Evolutionary conservation across 495 filamentous ascomycete genomes (phyloP), one percentile per base, ranked within the genome.

Genomic region (Sabuloglossum arenarium): DNA sequence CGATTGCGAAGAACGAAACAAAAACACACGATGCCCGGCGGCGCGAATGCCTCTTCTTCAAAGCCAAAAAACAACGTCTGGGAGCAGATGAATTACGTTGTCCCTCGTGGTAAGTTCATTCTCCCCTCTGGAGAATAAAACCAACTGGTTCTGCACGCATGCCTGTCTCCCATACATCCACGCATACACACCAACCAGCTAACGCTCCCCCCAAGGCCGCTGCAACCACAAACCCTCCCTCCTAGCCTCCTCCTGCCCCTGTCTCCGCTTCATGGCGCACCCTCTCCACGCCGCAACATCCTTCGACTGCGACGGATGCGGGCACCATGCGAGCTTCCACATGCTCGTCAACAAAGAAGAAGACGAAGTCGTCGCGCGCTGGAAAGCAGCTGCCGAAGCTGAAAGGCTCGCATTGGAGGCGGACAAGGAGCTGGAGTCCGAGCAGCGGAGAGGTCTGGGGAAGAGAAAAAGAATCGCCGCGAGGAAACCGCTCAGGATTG

Each of bases 261-360:
- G 75, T 61, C 63, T 74, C 54, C 69, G 75, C 39, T 78, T 78
- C 71, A 78, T 78, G 75, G 60, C 75, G 34, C 76, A 78, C 62
- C 75, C 75, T 0, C 63, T 76, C 49, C 75, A 78, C 64, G 75
- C 72, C 59, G 59, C 70, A 3, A 71, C 71, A 0, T 69, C 65
- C 31, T 78, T 72, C 64, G 70, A 72, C 21, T 78, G 75, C 63
- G 75, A 78, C 58, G 75, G 75, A 21, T 78, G 75, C 57, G 64
- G 63, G 6, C 75, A 78, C 60, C 75, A 78, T 59, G 75, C 75
- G 6, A 70, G 66, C 16, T 78, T 75, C 58, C 75, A 78, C 62
- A 67, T 63, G 52, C 64, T 78, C 64, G 73, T 73, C 57, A 76
- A 74, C 53, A 61, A 66, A 25, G 61, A 56, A 27, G 75, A 78